Percentiles rank a stretch among this genome's conserved stretches.
Conservation (phyloP, 257 asterid species). For the Scutellaria galericulata region DNA sequence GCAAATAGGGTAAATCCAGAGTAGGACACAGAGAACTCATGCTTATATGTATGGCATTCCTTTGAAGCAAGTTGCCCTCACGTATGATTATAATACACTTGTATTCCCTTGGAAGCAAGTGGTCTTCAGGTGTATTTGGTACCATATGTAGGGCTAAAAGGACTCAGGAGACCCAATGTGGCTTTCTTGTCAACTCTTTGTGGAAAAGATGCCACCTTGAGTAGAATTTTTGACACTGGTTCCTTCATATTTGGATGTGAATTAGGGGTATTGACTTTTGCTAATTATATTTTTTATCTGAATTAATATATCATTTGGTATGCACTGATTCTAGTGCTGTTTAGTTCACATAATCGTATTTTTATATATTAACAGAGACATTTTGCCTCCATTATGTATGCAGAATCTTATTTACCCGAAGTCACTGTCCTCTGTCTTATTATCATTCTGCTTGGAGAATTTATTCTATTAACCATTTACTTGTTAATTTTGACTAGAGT, state of each 20-base stretch:
- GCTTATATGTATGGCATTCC: neutral
- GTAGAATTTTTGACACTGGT: neutral
- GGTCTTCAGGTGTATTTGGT: constrained; percentile 2
- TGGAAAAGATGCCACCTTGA: neutral
- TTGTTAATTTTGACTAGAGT: neutral
- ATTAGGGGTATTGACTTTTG: neutral
- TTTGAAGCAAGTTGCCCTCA: neutral
- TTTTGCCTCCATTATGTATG: neutral
- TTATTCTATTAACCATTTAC: no score
- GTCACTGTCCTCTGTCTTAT: neutral
- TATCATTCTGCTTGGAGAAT: neutral
- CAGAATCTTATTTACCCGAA: neutral
- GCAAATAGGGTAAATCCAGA: neutral
- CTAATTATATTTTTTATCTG: neutral
- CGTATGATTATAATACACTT: no score
- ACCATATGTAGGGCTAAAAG: neutral
- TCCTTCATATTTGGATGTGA: neutral
- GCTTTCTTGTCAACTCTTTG: neutral
- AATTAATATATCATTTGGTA: neutral
- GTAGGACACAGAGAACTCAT: neutral
- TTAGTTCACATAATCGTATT: constrained; percentile 6
- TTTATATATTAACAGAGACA: neutral
- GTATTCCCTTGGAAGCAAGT: no score
- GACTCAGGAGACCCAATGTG: neutral
- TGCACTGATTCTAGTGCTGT: neutral